Evolutionary conservation across 169 alveolate species (phyloP), one percentile per base, ranked within the genome.

Genomic region (Plasmodium fragile): DNA sequence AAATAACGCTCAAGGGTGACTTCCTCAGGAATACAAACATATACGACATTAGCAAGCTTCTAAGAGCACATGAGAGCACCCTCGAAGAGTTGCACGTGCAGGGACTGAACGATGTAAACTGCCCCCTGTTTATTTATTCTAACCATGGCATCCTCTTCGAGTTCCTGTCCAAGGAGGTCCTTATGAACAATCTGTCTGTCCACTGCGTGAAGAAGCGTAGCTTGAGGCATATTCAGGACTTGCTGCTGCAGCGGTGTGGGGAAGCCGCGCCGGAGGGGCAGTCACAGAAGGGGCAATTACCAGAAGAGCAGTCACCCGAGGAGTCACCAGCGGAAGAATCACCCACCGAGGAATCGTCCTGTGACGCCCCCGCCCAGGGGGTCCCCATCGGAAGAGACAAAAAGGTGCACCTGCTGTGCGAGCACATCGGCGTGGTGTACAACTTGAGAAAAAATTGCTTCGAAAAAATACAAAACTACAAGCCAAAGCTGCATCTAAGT

Each of bases 61-160:
- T 83, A 28, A 6, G n/a, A n/a, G 28, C 83, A 0, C 92, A 83
- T 72, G 45, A 83, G 55, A 73, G 78, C 6, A 71, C 92, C 18
- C 59, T 83, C 11, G 78, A 83, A 49, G 92, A 84, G 34, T 32
- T 84, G 22, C 30, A 32, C 22, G 52, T 84, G 55, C 71, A 84
- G n/a, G 92, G 92, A n/a, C 25, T 84, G 69, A 84, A 84, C 30
- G 92, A 84, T 49, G 83, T 84, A 18, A 84, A 84, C 36, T 84
- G 92, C 55, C 92, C 92, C 45, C 28, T 84, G 22, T 59, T 84
- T 36, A 84, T 84, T 72, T 84, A 84, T 25, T 71, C 82, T 3
- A 32, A 41, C 36, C 77, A 84, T 52, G 59, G 84, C 18, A 84
- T 84, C 18, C 52, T 84, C 55, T 84, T 84, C 59, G 92, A 84